A percentile compares a stretch with the other conserved stretches of the same genome.
Conservation (phyloP, 1,139 yeast genomes). For the Kluyveromyces sp. region DNA sequence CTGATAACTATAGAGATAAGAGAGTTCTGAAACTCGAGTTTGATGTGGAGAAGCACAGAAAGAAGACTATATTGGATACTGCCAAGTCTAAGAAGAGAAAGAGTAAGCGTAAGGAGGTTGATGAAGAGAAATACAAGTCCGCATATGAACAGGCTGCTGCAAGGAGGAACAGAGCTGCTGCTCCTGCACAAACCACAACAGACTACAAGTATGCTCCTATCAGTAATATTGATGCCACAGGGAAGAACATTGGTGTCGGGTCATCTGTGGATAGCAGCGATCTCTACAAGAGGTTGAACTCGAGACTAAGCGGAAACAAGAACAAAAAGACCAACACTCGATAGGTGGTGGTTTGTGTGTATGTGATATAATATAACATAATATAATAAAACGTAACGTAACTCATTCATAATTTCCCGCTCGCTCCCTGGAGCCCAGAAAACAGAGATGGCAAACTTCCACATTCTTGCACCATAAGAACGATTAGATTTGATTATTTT, state of each 20-base stretch:
- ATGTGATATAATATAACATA: no score
- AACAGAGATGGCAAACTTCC: no score
- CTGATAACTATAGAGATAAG: conserved; percentile 90
- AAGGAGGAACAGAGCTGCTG: conserved; percentile 88
- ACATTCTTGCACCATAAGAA: no score
- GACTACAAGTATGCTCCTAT: conserved; percentile 89
- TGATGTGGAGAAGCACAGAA: conserved; percentile 50
- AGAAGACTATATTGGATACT: conserved; percentile 32
- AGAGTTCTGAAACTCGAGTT: conserved; percentile 63
- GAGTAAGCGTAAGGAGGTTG: conserved; percentile 21
- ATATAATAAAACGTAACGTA: no score
- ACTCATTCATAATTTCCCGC: no score
- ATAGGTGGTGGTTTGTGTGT: no score
- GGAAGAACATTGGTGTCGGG: conserved; percentile 41
- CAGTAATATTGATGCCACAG: conserved; percentile 41
- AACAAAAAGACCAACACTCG: conserved; percentile 8
- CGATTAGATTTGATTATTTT: background rate
- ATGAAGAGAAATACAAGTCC: conserved; percentile 40
- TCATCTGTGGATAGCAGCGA: conserved; percentile 55
- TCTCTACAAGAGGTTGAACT: conserved; percentile 59
- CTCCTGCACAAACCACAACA: conserved; percentile 80
- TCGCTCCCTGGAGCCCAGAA: no score
- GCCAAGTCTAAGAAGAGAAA: conserved; percentile 25
- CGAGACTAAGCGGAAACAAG: conserved; percentile 29
- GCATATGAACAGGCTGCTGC: conserved; percentile 89